These are phyloP conservation scores for Amaranthus palmeri DNA, from an alignment of 148 eudicot species.

Conservation along the genomic window DNA sequence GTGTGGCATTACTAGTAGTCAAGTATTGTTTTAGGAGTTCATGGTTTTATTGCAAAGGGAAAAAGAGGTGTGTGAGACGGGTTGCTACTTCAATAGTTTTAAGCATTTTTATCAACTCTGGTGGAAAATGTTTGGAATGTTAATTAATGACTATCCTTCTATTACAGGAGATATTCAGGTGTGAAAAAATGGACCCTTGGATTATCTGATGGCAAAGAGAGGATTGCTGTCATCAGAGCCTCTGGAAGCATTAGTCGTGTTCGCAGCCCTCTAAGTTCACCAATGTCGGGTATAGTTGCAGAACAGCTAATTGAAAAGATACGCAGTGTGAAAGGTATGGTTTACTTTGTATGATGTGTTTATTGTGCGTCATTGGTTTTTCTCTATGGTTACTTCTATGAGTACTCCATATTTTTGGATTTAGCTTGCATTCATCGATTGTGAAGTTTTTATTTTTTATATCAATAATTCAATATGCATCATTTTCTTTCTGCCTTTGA, in stretches of 20 bases:
- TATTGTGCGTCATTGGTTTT: background rate
- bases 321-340: constrained; percentile 68
- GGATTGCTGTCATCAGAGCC: constrained; percentile 84
- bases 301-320: constrained; percentile 83
- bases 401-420: background rate
- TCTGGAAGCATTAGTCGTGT: constrained; percentile 88
- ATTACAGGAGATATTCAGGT: constrained; percentile 62
- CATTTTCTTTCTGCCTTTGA: background rate
- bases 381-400: constrained; percentile 1
- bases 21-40: background rate
- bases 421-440: background rate
- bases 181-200: constrained; percentile 86
- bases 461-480: background rate
- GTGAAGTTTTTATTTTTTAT: background rate
- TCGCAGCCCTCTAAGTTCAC: constrained; percentile 47
- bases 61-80: background rate
- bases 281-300: constrained; percentile 61
- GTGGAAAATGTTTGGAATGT: background rate
- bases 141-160: background rate
- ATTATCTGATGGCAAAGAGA: constrained; percentile 71
- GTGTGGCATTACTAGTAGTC: background rate
- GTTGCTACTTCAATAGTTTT: constrained; percentile 5
- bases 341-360: background rate
- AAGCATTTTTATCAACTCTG: background rate
- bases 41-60: background rate